Base-by-base conservation (phyloP, 2,329 filamentous ascomycete species). In the Aquanectria penicillioides region DNA sequence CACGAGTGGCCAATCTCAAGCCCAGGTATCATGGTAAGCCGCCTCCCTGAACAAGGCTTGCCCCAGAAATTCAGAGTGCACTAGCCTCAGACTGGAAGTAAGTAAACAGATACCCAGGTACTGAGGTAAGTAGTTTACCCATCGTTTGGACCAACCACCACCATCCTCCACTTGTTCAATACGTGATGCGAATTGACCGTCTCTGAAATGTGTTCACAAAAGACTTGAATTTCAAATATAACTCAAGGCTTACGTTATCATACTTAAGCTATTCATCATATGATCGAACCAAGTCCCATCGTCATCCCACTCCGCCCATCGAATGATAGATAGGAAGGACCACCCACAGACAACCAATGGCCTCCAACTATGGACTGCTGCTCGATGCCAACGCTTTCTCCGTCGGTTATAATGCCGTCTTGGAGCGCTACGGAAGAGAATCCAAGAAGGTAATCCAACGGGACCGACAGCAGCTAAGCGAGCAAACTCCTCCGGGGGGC, bases 401-500 rank as follows among this genome's bases (percentile, higher is more conserved):
- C 79, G 81, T 3, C 81, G 81, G 28, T 67, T 84, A 0, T 74
- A 81, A 25, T 74, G 78, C 7, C 77, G 80, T 9, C 63, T 83
- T 20, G 65, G 71, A n/a, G 68, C 73, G 2, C 66, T 83, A 6
- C 75, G 76, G 29, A 77, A 74, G 37, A 69, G 78, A 9, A 66
- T 68, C 48, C 33, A 67, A 46, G 29, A 77, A 74, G 37, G 69
- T 78, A 9, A 66, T 68, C 48, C 33, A 67, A 46, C 61, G 73
- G 38, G 61, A 67, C 17, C 57, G 41, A 12, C 50, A 55, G 10
- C 48, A 52, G 34, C 65, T 17, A 75, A 75, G 52, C 67, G 71
- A 53, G 26, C 36, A 13, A 50, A 28, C 36, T 49, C 47, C 10
- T 33, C 53, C 9, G 33, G 50, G 10, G 37, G 62, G 9, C 36